Evolutionary conservation across 2,329 filamentous ascomycete species (phyloP), one percentile per base, ranked within the genome.

Genomic region (Fusarium denticulatum): DNA sequence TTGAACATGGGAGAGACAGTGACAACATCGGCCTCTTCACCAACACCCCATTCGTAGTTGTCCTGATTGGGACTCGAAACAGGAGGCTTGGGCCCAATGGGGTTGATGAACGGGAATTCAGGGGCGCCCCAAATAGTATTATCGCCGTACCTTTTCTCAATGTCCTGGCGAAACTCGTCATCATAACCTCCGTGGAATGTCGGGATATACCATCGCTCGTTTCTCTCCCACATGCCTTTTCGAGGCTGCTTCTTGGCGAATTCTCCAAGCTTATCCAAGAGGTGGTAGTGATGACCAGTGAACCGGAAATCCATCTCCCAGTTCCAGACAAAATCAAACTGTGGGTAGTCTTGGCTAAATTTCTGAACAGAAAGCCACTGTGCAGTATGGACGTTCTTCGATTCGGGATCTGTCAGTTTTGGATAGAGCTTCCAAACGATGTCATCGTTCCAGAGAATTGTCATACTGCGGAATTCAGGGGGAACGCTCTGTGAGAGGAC

Each of bases 271-370:
- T 91, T 91, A 74, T 92, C 88, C 47, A 94, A 88, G 73, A 96
- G 89, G 76, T 96, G 92, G 81, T 96, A 95, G 82, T 95, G 91
- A 72, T 96, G 93, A 14, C 94, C 94, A 0, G 91, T 94, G 78
- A 93, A 92, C 53, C 94, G 88, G 37, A 92, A 91, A 78, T 96
- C 93, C 83, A 94, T 93, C 79, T 96, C 94, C 93, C 93, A 95
- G 80, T 96, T 95, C 93, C 94, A 96, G 75, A 94, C 87, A 76
- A 89, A 94, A 75, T 95, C 92, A 73, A 93, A 96, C 76, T 96
- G 90, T 0, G 93, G 93, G 76, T 94, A 91, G 56, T 92, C 91
- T 77, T 92, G 88, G 66, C 89, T 89, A 79, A 95, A 95, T 82
- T 91, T 92, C 79, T 95, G 93, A 6, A 95, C 86, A 11, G 92